Evolutionary conservation across 2,329 filamentous ascomycete genomes (phyloP).

Genomic region (Coleophoma cylindrospora): DNA sequence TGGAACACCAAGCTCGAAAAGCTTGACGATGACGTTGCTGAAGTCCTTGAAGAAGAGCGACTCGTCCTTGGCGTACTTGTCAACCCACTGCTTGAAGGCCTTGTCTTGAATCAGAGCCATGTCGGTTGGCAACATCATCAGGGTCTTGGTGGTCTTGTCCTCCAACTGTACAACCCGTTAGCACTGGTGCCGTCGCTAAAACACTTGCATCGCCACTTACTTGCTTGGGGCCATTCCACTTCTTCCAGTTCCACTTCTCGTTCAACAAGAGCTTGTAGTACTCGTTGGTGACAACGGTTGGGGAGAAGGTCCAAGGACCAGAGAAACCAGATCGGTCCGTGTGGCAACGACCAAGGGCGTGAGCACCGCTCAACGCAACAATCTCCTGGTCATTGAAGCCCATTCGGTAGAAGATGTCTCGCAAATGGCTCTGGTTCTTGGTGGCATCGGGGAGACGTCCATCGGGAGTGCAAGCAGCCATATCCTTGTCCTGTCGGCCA

Average conservation of each 20-base stretch:
- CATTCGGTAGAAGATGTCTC: conserved; percentile 93
- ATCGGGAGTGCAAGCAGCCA: conserved; percentile 84
- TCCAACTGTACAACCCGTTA: conserved; percentile 54
- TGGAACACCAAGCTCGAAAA: conserved; percentile 93
- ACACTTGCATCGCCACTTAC: conserved; percentile 23
- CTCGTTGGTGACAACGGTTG: conserved; percentile 89
- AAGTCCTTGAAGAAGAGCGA: conserved; percentile 94
- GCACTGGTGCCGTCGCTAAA: not conserved
- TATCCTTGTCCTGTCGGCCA: conserved; percentile 75
- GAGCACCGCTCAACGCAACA: conserved; percentile 80
- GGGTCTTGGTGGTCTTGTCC: conserved; percentile 77
- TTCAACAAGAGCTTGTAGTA: conserved; percentile 83
- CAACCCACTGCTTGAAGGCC: conserved; percentile 72
- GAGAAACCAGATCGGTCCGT: conserved; percentile 80
- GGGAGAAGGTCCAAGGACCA: conserved; percentile 89
- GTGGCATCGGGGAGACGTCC: conserved; percentile 81
- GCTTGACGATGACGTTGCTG: conserved; percentile 67
- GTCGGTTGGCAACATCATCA: conserved; percentile 98
- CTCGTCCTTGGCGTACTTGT: conserved; percentile 88
- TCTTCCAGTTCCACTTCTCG: conserved; percentile 89
- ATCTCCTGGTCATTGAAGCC: conserved; percentile 97
- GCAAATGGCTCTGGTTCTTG: conserved; percentile 76
- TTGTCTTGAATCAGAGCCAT: conserved; percentile 85
- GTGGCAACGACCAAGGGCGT: conserved; percentile 87
- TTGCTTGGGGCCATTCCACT: conserved; percentile 86